phyloP scores from a whole-genome alignment of 208 protist genomes.

The Trypanosomatidae sp. region DNA sequence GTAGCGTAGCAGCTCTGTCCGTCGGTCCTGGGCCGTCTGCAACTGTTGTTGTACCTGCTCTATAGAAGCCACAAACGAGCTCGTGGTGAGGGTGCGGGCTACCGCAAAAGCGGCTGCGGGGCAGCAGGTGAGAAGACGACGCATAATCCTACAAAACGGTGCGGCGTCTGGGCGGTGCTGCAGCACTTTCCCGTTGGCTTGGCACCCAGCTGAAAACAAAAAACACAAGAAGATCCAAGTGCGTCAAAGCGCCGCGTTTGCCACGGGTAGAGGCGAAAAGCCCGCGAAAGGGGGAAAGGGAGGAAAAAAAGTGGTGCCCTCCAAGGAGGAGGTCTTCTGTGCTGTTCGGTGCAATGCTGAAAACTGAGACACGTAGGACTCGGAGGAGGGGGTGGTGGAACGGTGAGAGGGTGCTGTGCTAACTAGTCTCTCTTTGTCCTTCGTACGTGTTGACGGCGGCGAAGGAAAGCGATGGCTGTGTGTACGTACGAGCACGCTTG shows the following conservation, averaged over 20 bases:
- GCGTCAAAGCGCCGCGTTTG: not conserved
- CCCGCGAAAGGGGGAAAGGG: not conserved
- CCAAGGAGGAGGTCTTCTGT: not conserved
- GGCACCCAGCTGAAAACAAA: not conserved
- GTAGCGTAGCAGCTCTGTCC: constrained; percentile 71
- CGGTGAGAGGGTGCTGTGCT: not conserved
- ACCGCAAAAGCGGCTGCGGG: constrained; percentile 8
- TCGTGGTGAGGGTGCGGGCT: constrained; percentile 44
- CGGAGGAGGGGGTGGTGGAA: not conserved
- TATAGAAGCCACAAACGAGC: constrained; percentile 60
- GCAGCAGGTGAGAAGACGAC: constrained; percentile 12
- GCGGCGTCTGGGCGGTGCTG: not conserved
- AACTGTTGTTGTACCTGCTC: constrained; percentile 81
- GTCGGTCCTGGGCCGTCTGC: constrained; percentile 41
- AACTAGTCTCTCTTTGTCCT: not conserved
- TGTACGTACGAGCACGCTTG: not conserved
- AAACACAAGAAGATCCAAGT: not conserved
- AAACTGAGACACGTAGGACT: not conserved
- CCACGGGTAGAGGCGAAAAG: not conserved
- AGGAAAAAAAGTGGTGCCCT: not conserved
- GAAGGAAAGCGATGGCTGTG: not conserved
- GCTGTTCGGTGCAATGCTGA: not conserved
- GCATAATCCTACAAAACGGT: constrained; percentile 14
- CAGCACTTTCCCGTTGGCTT: not conserved
- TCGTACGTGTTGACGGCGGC: constrained; percentile 1